These are phyloP conservation scores for Zea luxurians DNA, from an alignment of 176 grass and related monocot genomes.

Conservation along the genomic window DNA sequence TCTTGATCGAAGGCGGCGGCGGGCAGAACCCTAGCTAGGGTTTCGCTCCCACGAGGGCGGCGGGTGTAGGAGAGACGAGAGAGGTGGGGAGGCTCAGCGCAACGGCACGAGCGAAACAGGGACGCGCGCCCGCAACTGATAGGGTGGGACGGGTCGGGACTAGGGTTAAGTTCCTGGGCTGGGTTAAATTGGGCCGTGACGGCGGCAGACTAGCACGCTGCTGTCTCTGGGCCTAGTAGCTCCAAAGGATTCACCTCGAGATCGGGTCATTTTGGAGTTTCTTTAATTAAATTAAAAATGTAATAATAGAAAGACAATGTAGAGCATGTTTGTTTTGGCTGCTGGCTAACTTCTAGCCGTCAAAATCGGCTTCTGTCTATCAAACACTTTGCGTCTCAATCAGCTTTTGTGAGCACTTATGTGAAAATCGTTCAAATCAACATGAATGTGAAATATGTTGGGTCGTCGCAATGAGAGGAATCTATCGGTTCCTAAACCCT, in stretches of 20 bases:
- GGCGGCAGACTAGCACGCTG: neutral
- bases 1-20: neutral
- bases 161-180: neutral
- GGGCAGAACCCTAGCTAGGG: slow-evolving; percentile 53
- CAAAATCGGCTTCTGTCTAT: no score
- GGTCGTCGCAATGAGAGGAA: no score
- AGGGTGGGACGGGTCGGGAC: neutral
- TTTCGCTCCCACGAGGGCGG: slow-evolving; percentile 25
- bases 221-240: no score
- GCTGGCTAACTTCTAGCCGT: no score
- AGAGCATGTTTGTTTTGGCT: no score
- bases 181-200: neutral
- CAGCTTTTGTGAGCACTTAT: no score
- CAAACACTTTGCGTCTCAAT: no score
- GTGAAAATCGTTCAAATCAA: no score
- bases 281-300: neutral
- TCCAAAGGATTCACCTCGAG: neutral
- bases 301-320: neutral
- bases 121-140: neutral
- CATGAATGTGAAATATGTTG: no score
- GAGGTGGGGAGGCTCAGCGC: neutral
- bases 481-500: no score
- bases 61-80: neutral
- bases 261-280: neutral
- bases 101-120: neutral